These are phyloP conservation scores for Trichaptum fuscoviolaceum DNA, from an alignment of 768 basidiomycete genomes.

Conservation along the genomic window DNA sequence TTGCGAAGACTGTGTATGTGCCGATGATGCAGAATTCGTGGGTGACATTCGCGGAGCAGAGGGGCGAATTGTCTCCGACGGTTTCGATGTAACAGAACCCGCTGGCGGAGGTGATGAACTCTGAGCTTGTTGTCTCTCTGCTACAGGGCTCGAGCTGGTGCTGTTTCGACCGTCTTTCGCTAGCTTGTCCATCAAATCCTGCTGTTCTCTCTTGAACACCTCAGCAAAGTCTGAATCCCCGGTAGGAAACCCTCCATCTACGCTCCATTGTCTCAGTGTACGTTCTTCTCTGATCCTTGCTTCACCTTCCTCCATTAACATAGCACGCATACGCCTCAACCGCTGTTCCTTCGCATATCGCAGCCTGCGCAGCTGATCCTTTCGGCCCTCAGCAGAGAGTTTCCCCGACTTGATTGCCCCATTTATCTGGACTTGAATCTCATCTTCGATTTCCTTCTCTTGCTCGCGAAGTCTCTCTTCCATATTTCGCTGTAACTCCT, in stretches of 20 bases:
- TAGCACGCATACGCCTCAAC: slow-evolving; percentile 26
- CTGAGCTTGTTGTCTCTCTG: slow-evolving; percentile 29
- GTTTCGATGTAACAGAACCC: slow-evolving; percentile 8
- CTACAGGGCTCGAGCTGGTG: not conserved
- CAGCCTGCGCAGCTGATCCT: slow-evolving; percentile 35
- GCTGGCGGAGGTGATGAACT: slow-evolving; percentile 13
- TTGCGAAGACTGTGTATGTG: slow-evolving; percentile 5
- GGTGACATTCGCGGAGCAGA: slow-evolving; percentile 6
- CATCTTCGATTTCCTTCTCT: slow-evolving; percentile 60
- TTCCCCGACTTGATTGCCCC: slow-evolving; percentile 42
- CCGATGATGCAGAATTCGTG: slow-evolving; percentile 2
- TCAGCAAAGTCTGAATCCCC: slow-evolving; percentile 27
- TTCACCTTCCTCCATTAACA: slow-evolving; percentile 44
- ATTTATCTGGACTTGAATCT: slow-evolving; percentile 51
- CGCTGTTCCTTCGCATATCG: slow-evolving; percentile 32
- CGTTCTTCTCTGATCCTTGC: slow-evolving; percentile 42
- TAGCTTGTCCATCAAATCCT: slow-evolving; percentile 44
- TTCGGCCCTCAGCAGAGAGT: slow-evolving; percentile 28
- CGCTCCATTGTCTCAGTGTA: slow-evolving; percentile 43
- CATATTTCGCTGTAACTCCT: slow-evolving; percentile 51
- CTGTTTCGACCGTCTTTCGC: slow-evolving; percentile 7
- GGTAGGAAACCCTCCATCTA: slow-evolving; percentile 26
- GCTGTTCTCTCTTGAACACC: slow-evolving; percentile 31
- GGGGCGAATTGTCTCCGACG: slow-evolving; percentile 9
- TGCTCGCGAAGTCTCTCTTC: slow-evolving; percentile 42